These are phyloP conservation scores for Fremontodendron californicum DNA, from an alignment of 345 rosid genomes.

Conservation along the genomic window DNA sequence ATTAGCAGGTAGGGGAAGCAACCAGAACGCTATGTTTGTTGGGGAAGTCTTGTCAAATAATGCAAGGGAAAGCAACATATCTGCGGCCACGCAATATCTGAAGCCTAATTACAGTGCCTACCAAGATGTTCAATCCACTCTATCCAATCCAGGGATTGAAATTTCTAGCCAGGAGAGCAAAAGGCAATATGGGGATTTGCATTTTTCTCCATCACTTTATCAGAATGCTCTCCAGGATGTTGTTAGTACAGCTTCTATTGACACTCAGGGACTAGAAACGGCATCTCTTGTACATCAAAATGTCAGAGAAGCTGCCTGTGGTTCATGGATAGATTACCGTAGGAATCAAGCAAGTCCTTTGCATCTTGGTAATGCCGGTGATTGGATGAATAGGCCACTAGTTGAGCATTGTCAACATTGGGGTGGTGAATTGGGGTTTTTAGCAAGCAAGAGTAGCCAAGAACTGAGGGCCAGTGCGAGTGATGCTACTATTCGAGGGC, in stretches of 20 bases:
- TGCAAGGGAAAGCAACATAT: slow-evolving; percentile 18
- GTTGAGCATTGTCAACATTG: slow-evolving; percentile 22
- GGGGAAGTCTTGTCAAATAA: slow-evolving; percentile 42
- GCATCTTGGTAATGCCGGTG: not conserved
- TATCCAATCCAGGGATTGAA: slow-evolving; percentile 24
- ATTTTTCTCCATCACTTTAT: slow-evolving; percentile 22
- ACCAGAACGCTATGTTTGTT: slow-evolving; percentile 31
- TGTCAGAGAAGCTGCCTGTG: slow-evolving; percentile 14
- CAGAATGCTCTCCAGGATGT: slow-evolving; percentile 27
- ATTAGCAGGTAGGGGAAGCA: slow-evolving; percentile 25
- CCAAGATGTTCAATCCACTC: slow-evolving; percentile 25
- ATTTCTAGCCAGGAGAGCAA: slow-evolving; percentile 25
- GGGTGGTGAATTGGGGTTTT: slow-evolving; percentile 23
- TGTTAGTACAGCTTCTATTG: slow-evolving; percentile 27
- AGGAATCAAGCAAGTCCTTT: slow-evolving; percentile 26
- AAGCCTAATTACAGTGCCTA: slow-evolving; percentile 20
- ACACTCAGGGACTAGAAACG: slow-evolving; percentile 10
- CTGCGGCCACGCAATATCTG: slow-evolving; percentile 21
- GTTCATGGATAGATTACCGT: slow-evolving; percentile 13
- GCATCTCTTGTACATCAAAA: slow-evolving; percentile 15
- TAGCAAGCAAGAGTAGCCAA: slow-evolving; percentile 15
- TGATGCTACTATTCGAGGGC: slow-evolving; percentile 32
- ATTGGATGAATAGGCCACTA: slow-evolving; percentile 22
- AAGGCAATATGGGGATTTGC: slow-evolving; percentile 25
- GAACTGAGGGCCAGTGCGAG: not conserved